These are phyloP conservation scores for Aspergillus bombycis DNA, from an alignment of 2,329 filamentous ascomycete species.

Conservation along the genomic window DNA sequence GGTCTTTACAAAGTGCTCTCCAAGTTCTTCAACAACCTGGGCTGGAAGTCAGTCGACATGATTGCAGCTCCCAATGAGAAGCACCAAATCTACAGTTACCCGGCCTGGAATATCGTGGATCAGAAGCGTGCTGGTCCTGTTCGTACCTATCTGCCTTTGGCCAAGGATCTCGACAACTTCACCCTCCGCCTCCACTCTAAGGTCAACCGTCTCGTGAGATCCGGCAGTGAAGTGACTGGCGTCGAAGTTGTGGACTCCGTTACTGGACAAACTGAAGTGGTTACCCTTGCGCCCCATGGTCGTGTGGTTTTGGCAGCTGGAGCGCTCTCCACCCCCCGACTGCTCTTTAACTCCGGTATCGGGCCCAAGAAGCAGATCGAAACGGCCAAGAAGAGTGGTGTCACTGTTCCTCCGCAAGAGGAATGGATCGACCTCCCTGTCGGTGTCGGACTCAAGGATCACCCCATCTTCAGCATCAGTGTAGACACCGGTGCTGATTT, in stretches of 20 bases:
- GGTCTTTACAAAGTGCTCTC: slow-evolving; percentile 66
- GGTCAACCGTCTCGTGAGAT: slow-evolving; percentile 66
- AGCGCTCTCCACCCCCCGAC: slow-evolving; percentile 69
- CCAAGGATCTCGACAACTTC: slow-evolving; percentile 64
- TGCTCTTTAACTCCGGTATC: slow-evolving; percentile 71
- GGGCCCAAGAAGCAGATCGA: slow-evolving; percentile 58
- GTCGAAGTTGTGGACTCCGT: slow-evolving; percentile 23
- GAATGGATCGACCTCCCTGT: slow-evolving; percentile 57
- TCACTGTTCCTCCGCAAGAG: slow-evolving; percentile 44
- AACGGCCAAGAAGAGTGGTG: slow-evolving; percentile 48
- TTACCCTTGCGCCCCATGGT: slow-evolving; percentile 64
- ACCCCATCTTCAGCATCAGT: slow-evolving; percentile 29
- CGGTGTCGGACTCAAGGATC: slow-evolving; percentile 54
- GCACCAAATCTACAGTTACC: slow-evolving; percentile 65
- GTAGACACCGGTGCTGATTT: slow-evolving; percentile 25
- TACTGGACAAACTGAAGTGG: slow-evolving; percentile 56
- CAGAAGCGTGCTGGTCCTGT: slow-evolving; percentile 70
- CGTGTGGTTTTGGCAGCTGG: slow-evolving; percentile 71
- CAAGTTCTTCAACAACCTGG: slow-evolving; percentile 59
- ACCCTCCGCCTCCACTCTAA: slow-evolving; percentile 66
- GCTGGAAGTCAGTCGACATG: slow-evolving; percentile 65
- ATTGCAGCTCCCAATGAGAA: slow-evolving; percentile 64
- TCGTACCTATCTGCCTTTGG: slow-evolving; percentile 69
- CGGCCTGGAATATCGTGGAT: slow-evolving; percentile 66
- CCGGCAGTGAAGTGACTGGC: slow-evolving; percentile 63